Evolutionary conservation across 2,329 filamentous ascomycete species (phyloP), one percentile per base, ranked within the genome.

Genomic region (Phoma sp.): DNA sequence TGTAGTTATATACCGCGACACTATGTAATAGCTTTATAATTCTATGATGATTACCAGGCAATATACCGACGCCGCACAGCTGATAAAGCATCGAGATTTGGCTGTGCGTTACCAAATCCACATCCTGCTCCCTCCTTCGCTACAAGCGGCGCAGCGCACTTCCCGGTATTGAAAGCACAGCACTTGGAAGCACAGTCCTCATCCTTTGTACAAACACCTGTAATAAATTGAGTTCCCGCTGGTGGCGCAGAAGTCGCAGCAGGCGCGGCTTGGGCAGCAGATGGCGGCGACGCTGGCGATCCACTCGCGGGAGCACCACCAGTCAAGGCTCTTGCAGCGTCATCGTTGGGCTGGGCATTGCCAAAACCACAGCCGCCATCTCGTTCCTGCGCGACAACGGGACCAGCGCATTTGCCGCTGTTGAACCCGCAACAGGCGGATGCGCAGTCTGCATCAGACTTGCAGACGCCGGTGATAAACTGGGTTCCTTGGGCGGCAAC

Each of bases 341-440:
- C 8, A 14, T 47, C 30, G 27, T 47, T 47, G 7, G 45, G 36
- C 11, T 40, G 36, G n/a, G 36, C 18, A 10, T 40, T 40, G 22
- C 45, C 45, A 4, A 40, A 40, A 7, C 45, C 45, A 10, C 45
- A 47, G 7, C 45, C 45, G 1, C 45, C 45, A 6, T 47, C 45
- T 40, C 45, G 38, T 13, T 47, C 45, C 14, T 47, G 45, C 2
- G 45, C 45, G 18, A 47, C 45, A 7, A 47, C 36, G 4, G 45
- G 45, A 1, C 36, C 36, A 2, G 45, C 36, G 6, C 45, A 47
- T 39, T 40, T 47, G 23, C 45, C 36, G 22, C 45, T 47, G 13
- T 33, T 47, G 45, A 47, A 47, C 1, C 45, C 45, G 4, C 45
- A 47, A 27, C 45, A 47, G 13, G 45, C 45, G 11, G 45, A 47